Evolutionary conservation across 2,329 filamentous ascomycete species (phyloP).

Genomic region (Madurella mycetomatis): DNA sequence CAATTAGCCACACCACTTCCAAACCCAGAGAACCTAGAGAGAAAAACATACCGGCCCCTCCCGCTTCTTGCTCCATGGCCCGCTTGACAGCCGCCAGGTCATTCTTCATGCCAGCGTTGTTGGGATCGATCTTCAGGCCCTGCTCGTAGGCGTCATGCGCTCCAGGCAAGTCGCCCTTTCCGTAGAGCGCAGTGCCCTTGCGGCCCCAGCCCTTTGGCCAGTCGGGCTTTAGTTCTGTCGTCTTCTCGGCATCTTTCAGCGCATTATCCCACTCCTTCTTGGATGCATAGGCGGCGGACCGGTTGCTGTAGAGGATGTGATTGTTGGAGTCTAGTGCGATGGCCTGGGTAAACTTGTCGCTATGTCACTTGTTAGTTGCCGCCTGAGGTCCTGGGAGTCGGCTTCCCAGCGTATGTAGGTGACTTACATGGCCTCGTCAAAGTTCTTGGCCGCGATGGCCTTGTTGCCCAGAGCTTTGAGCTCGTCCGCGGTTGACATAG

Average conservation of each 20-base stretch:
- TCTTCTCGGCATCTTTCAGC: constrained; percentile 86
- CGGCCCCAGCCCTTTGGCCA: constrained; percentile 97
- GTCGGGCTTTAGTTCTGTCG: constrained; percentile 90
- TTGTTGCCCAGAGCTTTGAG: constrained; percentile 98
- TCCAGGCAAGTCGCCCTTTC: constrained; percentile 75
- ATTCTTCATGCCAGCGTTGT: constrained; percentile 87
- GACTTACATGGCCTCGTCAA: constrained; percentile 87
- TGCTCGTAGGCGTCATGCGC: constrained; percentile 89
- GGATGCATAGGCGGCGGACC: constrained; percentile 82
- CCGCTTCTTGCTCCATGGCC: constrained; percentile 73
- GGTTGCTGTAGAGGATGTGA: constrained; percentile 97
- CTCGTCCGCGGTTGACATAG: constrained; percentile 63
- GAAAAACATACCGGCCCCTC: constrained; percentile 19
- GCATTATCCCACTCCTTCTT: constrained; percentile 84
- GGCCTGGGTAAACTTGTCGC: constrained; percentile 90
- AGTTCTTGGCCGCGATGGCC: constrained; percentile 96
- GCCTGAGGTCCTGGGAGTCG: background rate
- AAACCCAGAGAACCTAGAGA: too few species aligned
- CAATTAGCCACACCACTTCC: background rate
- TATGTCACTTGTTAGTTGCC: constrained; percentile 37
- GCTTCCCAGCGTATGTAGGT: background rate
- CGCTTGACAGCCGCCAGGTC: constrained; percentile 81
- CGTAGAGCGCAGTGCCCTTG: constrained; percentile 88
- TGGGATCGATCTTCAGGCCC: constrained; percentile 87
- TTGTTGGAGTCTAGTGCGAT: constrained; percentile 84